These are phyloP conservation scores for Hygrocybe coccinea DNA, from an alignment of 768 basidiomycete species.

Conservation along the genomic window DNA sequence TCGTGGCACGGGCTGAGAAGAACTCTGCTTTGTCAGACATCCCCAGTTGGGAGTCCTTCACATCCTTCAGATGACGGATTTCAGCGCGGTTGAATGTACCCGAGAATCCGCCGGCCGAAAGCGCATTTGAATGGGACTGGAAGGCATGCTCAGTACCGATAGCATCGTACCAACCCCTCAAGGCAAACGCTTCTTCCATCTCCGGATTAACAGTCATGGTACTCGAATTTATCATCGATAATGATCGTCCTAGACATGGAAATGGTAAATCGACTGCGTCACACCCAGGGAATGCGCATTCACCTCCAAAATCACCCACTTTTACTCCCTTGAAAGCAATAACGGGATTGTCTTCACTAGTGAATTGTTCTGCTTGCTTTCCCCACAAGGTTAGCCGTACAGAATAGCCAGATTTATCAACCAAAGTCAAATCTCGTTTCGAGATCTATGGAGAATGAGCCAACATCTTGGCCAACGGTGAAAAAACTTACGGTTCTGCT, in stretches of 20 bases:
- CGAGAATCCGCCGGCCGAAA: slow-evolving; percentile 34
- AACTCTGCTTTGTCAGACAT: slow-evolving; percentile 72
- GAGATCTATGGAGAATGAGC: slow-evolving; percentile 47
- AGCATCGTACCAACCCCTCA: slow-evolving; percentile 91
- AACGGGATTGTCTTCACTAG: slow-evolving; percentile 56
- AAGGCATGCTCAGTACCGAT: slow-evolving; percentile 60
- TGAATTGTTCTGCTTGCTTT: slow-evolving; percentile 82
- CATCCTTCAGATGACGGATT: slow-evolving; percentile 66
- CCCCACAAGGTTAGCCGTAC: slow-evolving; percentile 94
- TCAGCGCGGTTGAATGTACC: slow-evolving; percentile 64
- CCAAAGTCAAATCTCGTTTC: slow-evolving; percentile 86
- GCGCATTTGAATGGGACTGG: slow-evolving; percentile 58
- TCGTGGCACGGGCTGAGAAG: slow-evolving; percentile 76
- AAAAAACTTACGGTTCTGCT: slow-evolving; percentile 52
- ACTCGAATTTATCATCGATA: slow-evolving; percentile 79
- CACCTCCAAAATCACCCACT: slow-evolving; percentile 88
- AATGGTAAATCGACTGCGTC: slow-evolving; percentile 5
- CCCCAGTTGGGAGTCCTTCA: slow-evolving; percentile 74
- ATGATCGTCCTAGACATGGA: slow-evolving; percentile 55
- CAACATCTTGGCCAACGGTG: not conserved
- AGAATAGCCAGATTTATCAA: slow-evolving; percentile 74
- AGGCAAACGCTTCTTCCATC: slow-evolving; percentile 77
- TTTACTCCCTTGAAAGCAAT: slow-evolving; percentile 93
- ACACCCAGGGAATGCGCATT: slow-evolving; percentile 9
- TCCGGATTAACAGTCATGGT: slow-evolving; percentile 86